These are phyloP conservation scores for Sugiyamaella valdiviana DNA, from an alignment of 805 yeast species.

Conservation along the genomic window DNA sequence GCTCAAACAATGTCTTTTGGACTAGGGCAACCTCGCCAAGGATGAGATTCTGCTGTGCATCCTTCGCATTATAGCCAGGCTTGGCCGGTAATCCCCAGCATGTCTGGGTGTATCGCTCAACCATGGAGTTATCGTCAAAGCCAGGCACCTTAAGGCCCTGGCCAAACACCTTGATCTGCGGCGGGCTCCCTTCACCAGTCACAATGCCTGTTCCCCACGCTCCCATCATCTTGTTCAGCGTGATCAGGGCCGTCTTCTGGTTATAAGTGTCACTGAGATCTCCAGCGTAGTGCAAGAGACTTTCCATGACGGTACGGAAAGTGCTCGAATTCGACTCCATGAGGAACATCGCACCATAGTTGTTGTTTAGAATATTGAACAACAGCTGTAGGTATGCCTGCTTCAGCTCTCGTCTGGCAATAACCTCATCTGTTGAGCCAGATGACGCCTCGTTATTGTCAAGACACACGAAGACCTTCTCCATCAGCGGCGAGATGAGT, in stretches of 20 bases:
- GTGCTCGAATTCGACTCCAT: conserved; percentile 55
- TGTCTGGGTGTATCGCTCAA: conserved; percentile 59
- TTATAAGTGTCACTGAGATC: conserved; percentile 57
- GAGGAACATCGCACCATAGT: conserved; percentile 69
- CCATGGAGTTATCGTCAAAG: conserved; percentile 55
- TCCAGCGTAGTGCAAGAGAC: conserved; percentile 59
- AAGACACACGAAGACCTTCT: conserved; percentile 52
- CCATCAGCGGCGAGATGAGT: conserved; percentile 66
- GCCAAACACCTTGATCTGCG: conserved; percentile 48
- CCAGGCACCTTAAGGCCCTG: conserved; percentile 57
- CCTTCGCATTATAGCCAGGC: conserved; percentile 59
- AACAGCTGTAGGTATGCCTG: conserved; percentile 65
- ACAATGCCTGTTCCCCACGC: conserved; percentile 66
- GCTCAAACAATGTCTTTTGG: conserved; percentile 54
- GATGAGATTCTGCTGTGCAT: conserved; percentile 70
- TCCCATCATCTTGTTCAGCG: conserved; percentile 54
- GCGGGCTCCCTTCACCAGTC: conserved; percentile 24
- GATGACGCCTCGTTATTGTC: conserved; percentile 16
- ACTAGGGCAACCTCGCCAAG: conserved; percentile 69
- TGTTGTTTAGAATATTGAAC: conserved; percentile 66
- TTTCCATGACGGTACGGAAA: conserved; percentile 55
- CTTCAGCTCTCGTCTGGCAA: conserved; percentile 62
- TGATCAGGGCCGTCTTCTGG: conserved; percentile 63
- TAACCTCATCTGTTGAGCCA: conserved; percentile 51
- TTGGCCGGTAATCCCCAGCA: conserved; percentile 78